phyloP scores from a whole-genome alignment of 441 rosid genomes.

The Adansonia gregorii region DNA sequence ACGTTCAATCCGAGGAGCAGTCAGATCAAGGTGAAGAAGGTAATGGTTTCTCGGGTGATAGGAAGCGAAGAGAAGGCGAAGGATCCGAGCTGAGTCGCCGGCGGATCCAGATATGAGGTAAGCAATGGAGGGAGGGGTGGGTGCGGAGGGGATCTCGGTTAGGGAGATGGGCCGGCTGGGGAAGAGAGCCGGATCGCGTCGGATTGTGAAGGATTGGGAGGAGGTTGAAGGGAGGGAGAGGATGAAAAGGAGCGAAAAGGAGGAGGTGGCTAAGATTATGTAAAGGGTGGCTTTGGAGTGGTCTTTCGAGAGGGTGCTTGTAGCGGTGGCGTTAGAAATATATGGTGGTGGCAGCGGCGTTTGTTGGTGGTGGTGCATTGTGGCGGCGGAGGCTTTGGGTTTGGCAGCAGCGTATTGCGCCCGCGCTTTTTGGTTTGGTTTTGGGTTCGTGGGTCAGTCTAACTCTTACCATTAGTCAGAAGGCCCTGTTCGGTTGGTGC shows the following conservation, averaged over 20 bases:
- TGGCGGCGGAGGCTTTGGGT: neutral
- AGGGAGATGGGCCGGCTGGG: conserved; percentile 47
- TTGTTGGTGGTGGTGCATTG: conserved; percentile 28
- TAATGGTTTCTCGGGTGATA: conserved; percentile 82
- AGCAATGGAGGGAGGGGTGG: conserved; percentile 67
- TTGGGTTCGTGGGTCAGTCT: neutral
- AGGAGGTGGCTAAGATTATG: conserved; percentile 57
- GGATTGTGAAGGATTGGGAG: conserved; percentile 33
- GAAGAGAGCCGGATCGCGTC: conserved; percentile 62
- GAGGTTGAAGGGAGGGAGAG: conserved; percentile 49
- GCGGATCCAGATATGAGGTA: conserved; percentile 76
- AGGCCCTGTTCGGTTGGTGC: neutral
- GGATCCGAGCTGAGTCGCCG: conserved; percentile 67
- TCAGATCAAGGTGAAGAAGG: conserved; percentile 79
- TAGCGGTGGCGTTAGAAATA: conserved; percentile 28
- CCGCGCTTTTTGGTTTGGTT: neutral
- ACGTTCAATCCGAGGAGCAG: conserved; percentile 65
- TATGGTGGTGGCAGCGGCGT: conserved; percentile 36
- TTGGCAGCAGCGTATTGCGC: neutral
- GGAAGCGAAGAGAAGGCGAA: conserved; percentile 71
- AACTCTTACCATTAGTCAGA: neutral
- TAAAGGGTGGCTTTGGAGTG: conserved; percentile 45
- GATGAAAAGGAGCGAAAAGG: conserved; percentile 67
- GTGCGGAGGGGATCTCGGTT: conserved; percentile 44
- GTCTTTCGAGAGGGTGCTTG: conserved; percentile 26